These are phyloP conservation scores for Saccharomyces hybrid DNA, from an alignment of 1,139 yeast genomes.

Conservation along the genomic window DNA sequence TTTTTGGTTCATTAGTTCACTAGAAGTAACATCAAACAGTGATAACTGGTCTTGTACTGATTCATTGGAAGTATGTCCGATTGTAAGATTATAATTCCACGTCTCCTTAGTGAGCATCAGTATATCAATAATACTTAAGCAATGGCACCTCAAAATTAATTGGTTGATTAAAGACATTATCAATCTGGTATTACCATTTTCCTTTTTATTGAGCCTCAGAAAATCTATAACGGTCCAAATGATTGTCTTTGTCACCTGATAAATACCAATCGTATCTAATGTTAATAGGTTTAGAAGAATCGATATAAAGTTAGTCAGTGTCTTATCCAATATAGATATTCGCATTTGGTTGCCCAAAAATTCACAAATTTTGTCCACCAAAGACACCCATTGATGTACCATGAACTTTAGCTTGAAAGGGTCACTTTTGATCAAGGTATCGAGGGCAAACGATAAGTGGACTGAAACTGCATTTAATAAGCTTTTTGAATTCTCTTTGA, in stretches of 20 bases:
- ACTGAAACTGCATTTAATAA: constrained; percentile 19
- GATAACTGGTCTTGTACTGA: constrained; percentile 16
- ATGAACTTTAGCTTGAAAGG: constrained; percentile 21
- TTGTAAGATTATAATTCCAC: constrained; percentile 13
- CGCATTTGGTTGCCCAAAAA: constrained; percentile 13
- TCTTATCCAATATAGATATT: constrained; percentile 14
- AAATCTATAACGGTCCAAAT: constrained; percentile 10
- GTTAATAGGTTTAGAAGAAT: constrained; percentile 14
- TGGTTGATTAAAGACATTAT: constrained; percentile 17
- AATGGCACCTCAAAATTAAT: constrained; percentile 18
- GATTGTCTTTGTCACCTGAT: constrained; percentile 11
- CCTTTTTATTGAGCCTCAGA: constrained; percentile 14
- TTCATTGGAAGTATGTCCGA: constrained; percentile 16
- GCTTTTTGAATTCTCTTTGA: constrained; percentile 7
- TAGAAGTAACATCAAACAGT: constrained; percentile 17
- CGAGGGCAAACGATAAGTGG: constrained; percentile 20
- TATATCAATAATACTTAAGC: constrained; percentile 11
- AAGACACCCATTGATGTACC: constrained; percentile 21
- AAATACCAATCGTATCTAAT: constrained; percentile 20
- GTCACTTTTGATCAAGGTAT: constrained; percentile 15
- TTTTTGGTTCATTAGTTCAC: constrained; percentile 17
- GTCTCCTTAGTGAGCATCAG: constrained; percentile 13
- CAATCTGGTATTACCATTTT: constrained; percentile 19
- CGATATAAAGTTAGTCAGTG: constrained; percentile 16
- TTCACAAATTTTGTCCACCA: constrained; percentile 12